phyloP scores from a whole-genome alignment of 352 stramenopile species.

The Phytopythium helicoides region DNA sequence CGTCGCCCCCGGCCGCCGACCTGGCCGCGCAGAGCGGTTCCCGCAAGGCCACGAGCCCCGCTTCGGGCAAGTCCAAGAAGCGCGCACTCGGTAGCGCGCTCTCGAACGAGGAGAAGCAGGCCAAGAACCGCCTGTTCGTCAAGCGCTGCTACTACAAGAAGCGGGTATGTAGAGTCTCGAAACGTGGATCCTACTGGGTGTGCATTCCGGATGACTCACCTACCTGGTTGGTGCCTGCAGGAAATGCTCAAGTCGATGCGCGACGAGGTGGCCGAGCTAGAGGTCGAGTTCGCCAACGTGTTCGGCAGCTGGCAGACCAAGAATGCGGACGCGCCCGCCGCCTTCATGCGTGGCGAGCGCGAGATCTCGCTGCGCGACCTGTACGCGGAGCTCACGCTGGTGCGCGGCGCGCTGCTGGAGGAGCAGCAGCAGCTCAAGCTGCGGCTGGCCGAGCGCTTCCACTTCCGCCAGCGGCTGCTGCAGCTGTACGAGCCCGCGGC shows the following conservation, averaged over 20 bases:
- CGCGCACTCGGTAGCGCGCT: constrained; percentile 7
- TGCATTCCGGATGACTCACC: too few species aligned
- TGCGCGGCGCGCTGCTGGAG: constrained; percentile 35
- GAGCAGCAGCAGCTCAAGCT: constrained; percentile 41
- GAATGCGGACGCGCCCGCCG: constrained; percentile 24
- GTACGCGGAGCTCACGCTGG: constrained; percentile 39
- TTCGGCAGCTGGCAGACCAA: constrained; percentile 27
- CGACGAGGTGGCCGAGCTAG: constrained; percentile 35
- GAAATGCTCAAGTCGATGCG: constrained; percentile 39
- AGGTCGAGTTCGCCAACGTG: constrained; percentile 29
- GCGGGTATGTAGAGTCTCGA: constrained; percentile 21
- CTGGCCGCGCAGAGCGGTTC: not conserved
- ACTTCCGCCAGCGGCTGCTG: constrained; percentile 39
- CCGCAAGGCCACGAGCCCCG: not conserved
- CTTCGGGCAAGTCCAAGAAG: constrained; percentile 1
- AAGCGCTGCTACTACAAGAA: constrained; percentile 86
- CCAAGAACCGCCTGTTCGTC: constrained; percentile 70
- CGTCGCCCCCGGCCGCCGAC: not conserved
- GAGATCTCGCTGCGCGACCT: constrained; percentile 29
- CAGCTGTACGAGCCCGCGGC: constrained; percentile 41
- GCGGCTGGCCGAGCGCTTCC: constrained; percentile 34
- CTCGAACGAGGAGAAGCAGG: constrained; percentile 52
- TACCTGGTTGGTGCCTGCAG: not conserved
- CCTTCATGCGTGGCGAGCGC: constrained; percentile 28
- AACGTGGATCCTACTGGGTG: too few species aligned